These are phyloP conservation scores for Pythium guiyangense DNA, from an alignment of 352 stramenopile genomes.

Conservation along the genomic window DNA sequence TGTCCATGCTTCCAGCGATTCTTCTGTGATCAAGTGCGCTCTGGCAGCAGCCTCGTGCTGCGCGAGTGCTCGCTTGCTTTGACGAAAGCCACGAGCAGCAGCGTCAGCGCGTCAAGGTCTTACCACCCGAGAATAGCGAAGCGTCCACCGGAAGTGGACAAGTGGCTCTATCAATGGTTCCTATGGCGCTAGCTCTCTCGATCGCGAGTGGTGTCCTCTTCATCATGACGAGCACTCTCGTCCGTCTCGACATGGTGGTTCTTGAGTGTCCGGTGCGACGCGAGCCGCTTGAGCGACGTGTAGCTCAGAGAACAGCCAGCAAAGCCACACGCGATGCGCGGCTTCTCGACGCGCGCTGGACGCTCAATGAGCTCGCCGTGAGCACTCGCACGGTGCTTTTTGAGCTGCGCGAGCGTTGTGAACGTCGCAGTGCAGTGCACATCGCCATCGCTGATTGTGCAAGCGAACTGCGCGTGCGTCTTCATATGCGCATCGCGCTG, in stretches of 20 bases:
- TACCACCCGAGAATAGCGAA: too few relatives aligned
- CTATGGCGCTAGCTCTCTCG: neutral
- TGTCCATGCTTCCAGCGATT: conserved; percentile 1
- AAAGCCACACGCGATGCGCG: conserved; percentile 20
- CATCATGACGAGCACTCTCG: neutral
- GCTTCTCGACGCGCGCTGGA: conserved; percentile 1
- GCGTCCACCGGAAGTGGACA: too few relatives aligned
- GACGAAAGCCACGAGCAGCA: too few relatives aligned
- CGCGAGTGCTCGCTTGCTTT: neutral
- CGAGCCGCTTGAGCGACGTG: conserved; percentile 27
- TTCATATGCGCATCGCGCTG: conserved; percentile 20
- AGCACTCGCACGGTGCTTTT: conserved; percentile 20
- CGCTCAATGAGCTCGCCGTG: neutral
- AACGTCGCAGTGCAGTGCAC: conserved; percentile 29
- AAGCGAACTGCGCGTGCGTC: conserved; percentile 27
- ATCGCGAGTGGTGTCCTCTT: neutral
- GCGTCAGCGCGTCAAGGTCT: too few relatives aligned
- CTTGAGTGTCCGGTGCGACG: conserved; percentile 25
- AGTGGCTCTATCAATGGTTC: too few relatives aligned
- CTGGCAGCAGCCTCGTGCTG: too few relatives aligned
- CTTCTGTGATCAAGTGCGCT: neutral
- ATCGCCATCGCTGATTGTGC: neutral
- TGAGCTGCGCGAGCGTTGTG: conserved; percentile 17
- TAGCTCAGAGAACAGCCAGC: conserved; percentile 37
- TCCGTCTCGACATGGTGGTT: neutral